These are phyloP conservation scores for Hypoxylon crocopeplum DNA, from an alignment of 495 filamentous ascomycete species.

Conservation along the genomic window DNA sequence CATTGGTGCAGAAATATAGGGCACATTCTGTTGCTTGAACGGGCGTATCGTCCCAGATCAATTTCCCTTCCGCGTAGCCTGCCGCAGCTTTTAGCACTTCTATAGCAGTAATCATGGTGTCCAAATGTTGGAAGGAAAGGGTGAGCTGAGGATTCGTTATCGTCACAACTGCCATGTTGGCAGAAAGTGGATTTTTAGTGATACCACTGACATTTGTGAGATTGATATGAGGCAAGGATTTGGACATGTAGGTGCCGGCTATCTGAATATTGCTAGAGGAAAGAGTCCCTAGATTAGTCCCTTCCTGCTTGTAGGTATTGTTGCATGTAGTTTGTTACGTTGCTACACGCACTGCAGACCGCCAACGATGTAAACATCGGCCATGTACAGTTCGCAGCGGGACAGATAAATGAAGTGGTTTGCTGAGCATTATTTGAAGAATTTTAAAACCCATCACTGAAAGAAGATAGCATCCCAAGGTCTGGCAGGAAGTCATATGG, in stretches of 20 bases:
- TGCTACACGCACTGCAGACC: slow-evolving; percentile 26
- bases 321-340: slow-evolving; percentile 4
- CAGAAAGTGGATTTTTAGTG: neutral
- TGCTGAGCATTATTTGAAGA: neutral
- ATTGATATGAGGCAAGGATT: slow-evolving; percentile 12
- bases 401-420: slow-evolving; percentile 13
- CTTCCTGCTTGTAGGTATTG: neutral
- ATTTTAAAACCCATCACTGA: slow-evolving; percentile 26
- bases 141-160: slow-evolving; percentile 17
- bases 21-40: slow-evolving; percentile 31
- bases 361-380: slow-evolving; percentile 18
- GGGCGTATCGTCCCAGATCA: slow-evolving; percentile 17
- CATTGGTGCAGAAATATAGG: slow-evolving; percentile 27
- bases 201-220: neutral
- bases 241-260: neutral
- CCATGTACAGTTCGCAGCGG: slow-evolving; percentile 33
- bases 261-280: neutral
- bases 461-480: slow-evolving; percentile 18
- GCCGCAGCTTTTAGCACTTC: slow-evolving; percentile 10
- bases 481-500: slow-evolving; percentile 1
- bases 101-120: slow-evolving; percentile 13
- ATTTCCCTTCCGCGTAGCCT: slow-evolving; percentile 2
- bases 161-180: slow-evolving; percentile 4
- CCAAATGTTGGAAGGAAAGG: slow-evolving; percentile 19
- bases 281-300: neutral